Evolutionary conservation across 2,329 filamentous ascomycete species (phyloP), one percentile per base, ranked within the genome.

Genomic region (Didymella keratinophila): DNA sequence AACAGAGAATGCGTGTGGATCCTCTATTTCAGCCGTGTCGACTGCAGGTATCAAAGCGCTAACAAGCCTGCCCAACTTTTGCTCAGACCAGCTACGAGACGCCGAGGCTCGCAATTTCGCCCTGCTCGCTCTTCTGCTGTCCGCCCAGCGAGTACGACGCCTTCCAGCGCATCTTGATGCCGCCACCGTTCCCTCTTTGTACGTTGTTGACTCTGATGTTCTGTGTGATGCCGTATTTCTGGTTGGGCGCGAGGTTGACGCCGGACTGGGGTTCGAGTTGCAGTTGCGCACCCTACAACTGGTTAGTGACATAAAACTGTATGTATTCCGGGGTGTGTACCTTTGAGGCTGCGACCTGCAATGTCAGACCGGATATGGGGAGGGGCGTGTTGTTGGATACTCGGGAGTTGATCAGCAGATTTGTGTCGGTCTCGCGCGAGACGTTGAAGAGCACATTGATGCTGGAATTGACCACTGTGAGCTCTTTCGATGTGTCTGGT

Each of bases 291-390:
- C 89, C 89, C 92, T 96, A 68, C 7, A 36, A 12, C 21, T 23
- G 20, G 56, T 71, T 57, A 71, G 62, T 37, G 7, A 21, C 7
- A 18, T 21, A 43, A 1, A 14, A n/a, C n/a, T 11, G 16, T 14
- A n/a, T 11, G 2, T 9, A 12, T 8, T 3, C 11, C 4, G n/a
- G 23, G n/a, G n/a, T 10, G 30, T 63, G 57, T 65, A 96, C 93
- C 86, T 94, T 98, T 59, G 94, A 95, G 28, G 97, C 94, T 3
- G 95, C 95, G 37, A 96, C 84, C 76, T 97, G 92, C 71, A 97
- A 96, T 58, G 94, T 93, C 28, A 99, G 81, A 63, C 96, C 90
- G 3, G 85, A 84, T 21, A 99, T 84, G 0, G 87, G 84, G 69
- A 90, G 84, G 2, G 84, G 78, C 0, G 88, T 90, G 60, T 86